These are phyloP conservation scores for Cicer cuneatum DNA, from an alignment of 306 rosid species.

Conservation along the genomic window DNA sequence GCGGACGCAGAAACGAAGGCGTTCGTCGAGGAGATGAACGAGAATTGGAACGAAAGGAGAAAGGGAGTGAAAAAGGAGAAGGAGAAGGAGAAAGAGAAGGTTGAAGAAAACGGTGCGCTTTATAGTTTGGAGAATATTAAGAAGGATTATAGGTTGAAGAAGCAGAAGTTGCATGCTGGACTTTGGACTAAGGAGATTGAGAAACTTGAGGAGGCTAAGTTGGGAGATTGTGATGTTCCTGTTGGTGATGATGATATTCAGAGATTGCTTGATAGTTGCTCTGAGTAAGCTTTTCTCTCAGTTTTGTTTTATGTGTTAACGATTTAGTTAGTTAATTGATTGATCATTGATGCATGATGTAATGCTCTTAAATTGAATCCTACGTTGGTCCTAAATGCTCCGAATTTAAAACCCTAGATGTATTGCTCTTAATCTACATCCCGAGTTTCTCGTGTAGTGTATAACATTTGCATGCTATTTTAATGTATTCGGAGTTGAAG, in stretches of 20 bases:
- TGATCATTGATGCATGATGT: too few relatives aligned
- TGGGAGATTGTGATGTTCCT: conserved; percentile 54
- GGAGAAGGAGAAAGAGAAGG: conserved; percentile 33
- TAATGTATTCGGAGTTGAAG: not conserved
- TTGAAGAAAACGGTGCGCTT: conserved; percentile 53
- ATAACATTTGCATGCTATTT: not conserved
- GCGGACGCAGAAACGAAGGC: conserved; percentile 81
- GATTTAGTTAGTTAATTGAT: not conserved
- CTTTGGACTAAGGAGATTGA: conserved; percentile 95
- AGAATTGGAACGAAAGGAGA: conserved; percentile 78
- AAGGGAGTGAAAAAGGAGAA: conserved; percentile 59
- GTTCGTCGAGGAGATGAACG: conserved; percentile 89
- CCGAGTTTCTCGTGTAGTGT: not conserved
- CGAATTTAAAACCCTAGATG: not conserved
- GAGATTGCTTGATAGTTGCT: conserved; percentile 85
- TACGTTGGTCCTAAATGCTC: not conserved
- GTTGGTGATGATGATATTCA: conserved; percentile 80
- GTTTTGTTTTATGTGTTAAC: not conserved
- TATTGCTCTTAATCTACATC: not conserved
- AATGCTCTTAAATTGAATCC: not conserved
- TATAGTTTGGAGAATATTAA: conserved; percentile 80
- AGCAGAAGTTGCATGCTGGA: conserved; percentile 87
- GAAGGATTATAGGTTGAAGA: conserved; percentile 87
- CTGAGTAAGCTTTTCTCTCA: conserved; percentile 57
- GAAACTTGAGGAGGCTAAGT: conserved; percentile 83